These are phyloP conservation scores for Tolypocladium cylindrosporum DNA, from an alignment of 2,329 filamentous ascomycete species.

Conservation along the genomic window DNA sequence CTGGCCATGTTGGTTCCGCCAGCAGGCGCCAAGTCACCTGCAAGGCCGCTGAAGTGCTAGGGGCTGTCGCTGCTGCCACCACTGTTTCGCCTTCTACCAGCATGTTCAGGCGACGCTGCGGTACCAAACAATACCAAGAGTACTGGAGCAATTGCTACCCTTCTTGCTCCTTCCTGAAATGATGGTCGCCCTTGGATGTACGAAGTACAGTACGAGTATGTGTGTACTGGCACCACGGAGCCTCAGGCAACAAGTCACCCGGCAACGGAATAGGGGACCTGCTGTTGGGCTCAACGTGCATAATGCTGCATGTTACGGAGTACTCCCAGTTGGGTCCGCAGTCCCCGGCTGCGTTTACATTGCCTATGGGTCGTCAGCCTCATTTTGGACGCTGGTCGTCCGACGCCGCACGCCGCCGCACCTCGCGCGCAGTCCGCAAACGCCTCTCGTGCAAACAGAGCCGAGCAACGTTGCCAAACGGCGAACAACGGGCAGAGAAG, in stretches of 20 bases:
- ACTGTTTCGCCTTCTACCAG: neutral
- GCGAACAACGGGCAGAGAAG: neutral
- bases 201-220: too few species aligned
- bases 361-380: neutral
- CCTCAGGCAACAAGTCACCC: neutral
- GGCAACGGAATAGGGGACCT: neutral
- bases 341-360: neutral
- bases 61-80: neutral
- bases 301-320: neutral
- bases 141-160: too few species aligned
- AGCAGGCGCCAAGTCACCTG: too few species aligned
- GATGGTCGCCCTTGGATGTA: neutral
- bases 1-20: neutral
- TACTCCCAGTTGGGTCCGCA: too few species aligned
- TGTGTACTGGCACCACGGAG: too few species aligned
- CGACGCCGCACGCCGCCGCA: neutral
- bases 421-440: too few species aligned
- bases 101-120: neutral
- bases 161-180: neutral
- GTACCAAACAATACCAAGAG: too few species aligned
- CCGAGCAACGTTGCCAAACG: neutral
- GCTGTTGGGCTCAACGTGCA: neutral
- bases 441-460: neutral
- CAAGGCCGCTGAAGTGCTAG: neutral
- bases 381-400: neutral